These are phyloP conservation scores for Hortiboletus flavorubellus DNA, from an alignment of 768 basidiomycete genomes.

Conservation along the genomic window DNA sequence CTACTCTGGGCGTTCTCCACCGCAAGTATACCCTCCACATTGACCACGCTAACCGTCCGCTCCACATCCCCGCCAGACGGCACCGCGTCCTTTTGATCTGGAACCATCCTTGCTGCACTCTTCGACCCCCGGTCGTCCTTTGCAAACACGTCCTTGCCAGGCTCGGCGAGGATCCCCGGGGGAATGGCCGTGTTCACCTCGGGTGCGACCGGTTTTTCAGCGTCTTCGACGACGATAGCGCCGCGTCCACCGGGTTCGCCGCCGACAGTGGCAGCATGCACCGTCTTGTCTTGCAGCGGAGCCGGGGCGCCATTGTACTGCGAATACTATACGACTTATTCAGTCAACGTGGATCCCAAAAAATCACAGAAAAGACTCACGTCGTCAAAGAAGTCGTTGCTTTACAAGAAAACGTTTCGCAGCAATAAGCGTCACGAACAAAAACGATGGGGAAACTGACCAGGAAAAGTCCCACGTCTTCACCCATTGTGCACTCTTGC, in stretches of 20 bases:
- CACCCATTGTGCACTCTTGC: conserved; percentile 75
- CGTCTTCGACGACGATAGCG: conserved; percentile 51
- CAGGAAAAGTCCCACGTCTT: conserved; percentile 97
- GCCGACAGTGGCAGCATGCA: conserved; percentile 45
- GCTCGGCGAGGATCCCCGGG: conserved; percentile 59
- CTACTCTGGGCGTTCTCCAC: not conserved
- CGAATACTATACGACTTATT: conserved; percentile 42
- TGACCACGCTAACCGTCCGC: conserved; percentile 38
- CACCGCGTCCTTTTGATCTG: conserved; percentile 6
- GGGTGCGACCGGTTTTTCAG: conserved; percentile 4
- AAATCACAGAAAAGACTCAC: conserved; percentile 39
- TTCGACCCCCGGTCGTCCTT: conserved; percentile 45
- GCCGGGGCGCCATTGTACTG: conserved; percentile 43
- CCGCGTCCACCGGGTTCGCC: conserved; percentile 54
- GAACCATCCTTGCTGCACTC: conserved; percentile 32
- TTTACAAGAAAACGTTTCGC: conserved; percentile 18
- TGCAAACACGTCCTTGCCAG: conserved; percentile 73
- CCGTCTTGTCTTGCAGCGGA: conserved; percentile 39
- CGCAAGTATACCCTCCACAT: not conserved
- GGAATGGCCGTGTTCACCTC: conserved; percentile 38
- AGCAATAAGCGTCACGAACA: not conserved
- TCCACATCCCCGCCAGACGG: conserved; percentile 5
- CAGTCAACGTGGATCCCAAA: not conserved
- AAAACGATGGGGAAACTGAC: conserved; percentile 33
- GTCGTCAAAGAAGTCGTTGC: conserved; percentile 65